Evolutionary conservation across 495 filamentous ascomycete species (phyloP).

Genomic region (Penicillium paxilli): DNA sequence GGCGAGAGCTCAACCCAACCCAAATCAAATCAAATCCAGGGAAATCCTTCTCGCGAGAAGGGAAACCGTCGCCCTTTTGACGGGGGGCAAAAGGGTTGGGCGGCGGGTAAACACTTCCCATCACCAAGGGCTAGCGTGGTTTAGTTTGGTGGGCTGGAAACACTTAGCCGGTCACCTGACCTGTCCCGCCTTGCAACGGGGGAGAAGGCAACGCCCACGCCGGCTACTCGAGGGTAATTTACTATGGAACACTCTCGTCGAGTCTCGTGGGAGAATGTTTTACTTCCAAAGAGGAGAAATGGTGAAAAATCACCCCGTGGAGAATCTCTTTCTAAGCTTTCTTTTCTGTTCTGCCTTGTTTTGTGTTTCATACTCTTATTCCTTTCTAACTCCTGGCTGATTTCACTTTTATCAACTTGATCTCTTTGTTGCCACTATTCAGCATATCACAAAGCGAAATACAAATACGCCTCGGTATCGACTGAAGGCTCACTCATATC

Average conservation of each 20-base stretch:
- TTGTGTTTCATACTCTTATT: neutral
- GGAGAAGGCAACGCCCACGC: slow-evolving; percentile 8
- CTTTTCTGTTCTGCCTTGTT: neutral
- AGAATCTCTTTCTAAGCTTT: neutral
- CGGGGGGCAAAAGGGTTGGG: neutral
- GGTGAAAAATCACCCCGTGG: slow-evolving; percentile 1
- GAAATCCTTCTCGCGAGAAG: slow-evolving; percentile 1
- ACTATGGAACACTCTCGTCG: no score
- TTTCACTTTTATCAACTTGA: neutral
- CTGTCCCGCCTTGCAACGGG: neutral
- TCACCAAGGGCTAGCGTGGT: no score
- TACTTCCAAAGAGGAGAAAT: slow-evolving; percentile 4
- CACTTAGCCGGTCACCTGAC: slow-evolving; percentile 18
- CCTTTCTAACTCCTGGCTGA: neutral
- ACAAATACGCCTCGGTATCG: no score
- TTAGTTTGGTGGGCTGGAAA: neutral
- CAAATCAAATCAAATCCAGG: neutral
- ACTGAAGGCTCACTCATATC: no score
- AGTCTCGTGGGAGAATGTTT: slow-evolving; percentile 30
- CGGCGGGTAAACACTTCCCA: slow-evolving; percentile 13
- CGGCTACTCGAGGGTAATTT: no score
- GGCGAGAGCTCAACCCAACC: no score
- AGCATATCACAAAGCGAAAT: no score
- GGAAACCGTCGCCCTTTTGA: neutral
- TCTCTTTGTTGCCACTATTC: neutral